Conservation (phyloP, 441 rosid species). For the Hypseocharis bilobata region DNA sequence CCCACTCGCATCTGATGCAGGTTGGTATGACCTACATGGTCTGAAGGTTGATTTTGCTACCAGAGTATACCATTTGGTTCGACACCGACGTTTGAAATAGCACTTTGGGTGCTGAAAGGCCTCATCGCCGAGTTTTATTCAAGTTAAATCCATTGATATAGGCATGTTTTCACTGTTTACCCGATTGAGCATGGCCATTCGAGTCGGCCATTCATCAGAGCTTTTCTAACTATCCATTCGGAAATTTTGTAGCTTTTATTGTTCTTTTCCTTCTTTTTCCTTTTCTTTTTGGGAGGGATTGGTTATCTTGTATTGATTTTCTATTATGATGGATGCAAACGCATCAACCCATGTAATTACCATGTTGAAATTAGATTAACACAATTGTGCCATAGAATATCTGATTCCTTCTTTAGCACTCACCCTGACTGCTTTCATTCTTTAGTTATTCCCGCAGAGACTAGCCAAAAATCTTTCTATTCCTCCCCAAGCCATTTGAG, state of each 20-base stretch:
- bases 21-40: conserved; percentile 99
- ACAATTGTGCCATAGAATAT: background rate
- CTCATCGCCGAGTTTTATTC: background rate
- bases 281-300: background rate
- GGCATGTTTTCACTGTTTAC: background rate
- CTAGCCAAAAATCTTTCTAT: too few relatives aligned
- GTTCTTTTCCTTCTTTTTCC: background rate
- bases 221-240: background rate
- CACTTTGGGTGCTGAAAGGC: background rate
- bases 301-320: too few relatives aligned
- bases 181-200: background rate
- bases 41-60: conserved; percentile 29
- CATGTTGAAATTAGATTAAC: background rate
- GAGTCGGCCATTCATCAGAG: background rate
- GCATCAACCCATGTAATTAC: background rate
- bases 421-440: too few relatives aligned
- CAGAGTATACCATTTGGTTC: too few relatives aligned
- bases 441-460: too few relatives aligned
- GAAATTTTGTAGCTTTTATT: background rate
- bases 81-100: too few relatives aligned
- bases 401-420: too few relatives aligned
- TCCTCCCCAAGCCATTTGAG: too few relatives aligned
- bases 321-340: background rate
- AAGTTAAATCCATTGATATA: background rate
- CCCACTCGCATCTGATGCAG: conserved; percentile 89